Conservation (phyloP, 2,329 filamentous ascomycete species). For the Huntiella moniliformis region DNA sequence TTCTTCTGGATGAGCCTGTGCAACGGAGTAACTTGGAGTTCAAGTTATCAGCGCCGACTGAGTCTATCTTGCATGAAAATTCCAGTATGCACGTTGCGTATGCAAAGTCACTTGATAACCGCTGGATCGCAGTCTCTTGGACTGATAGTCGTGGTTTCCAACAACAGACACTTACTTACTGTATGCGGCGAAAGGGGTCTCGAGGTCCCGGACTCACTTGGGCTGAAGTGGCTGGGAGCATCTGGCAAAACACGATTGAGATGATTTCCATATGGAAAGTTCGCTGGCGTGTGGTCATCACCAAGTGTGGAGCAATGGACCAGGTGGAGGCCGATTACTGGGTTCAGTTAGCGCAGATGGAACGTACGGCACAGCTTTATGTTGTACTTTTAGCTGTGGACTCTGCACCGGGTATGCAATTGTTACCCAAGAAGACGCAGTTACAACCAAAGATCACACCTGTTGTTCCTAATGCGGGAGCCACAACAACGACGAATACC, state of each 20-base stretch:
- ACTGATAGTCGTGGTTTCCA: conserved; percentile 58
- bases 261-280: conserved; percentile 51
- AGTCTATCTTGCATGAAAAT: conserved; percentile 58
- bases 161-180: conserved; percentile 57
- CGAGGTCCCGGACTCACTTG: conserved; percentile 33
- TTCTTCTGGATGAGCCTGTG: conserved; percentile 49
- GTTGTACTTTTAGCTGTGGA: conserved; percentile 47
- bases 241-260: conserved; percentile 62
- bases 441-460: conserved; percentile 15
- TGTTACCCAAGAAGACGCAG: conserved; percentile 36
- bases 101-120: conserved; percentile 51
- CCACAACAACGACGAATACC: no score
- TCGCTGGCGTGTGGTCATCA: conserved; percentile 59
- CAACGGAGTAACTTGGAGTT: conserved; percentile 58
- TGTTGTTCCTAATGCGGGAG: conserved; percentile 15
- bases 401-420: conserved; percentile 42
- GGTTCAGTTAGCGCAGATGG: conserved; percentile 32
- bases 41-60: conserved; percentile 49
- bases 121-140: conserved; percentile 68
- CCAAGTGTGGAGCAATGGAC: conserved; percentile 51
- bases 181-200: conserved; percentile 38
- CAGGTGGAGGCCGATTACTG: conserved; percentile 43
- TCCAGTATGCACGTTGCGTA: conserved; percentile 68
- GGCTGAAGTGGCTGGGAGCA: conserved; percentile 48
- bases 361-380: conserved; percentile 31